phyloP scores from a whole-genome alignment of 148 eudicot genomes.

The Nepenthes gracilis region DNA sequence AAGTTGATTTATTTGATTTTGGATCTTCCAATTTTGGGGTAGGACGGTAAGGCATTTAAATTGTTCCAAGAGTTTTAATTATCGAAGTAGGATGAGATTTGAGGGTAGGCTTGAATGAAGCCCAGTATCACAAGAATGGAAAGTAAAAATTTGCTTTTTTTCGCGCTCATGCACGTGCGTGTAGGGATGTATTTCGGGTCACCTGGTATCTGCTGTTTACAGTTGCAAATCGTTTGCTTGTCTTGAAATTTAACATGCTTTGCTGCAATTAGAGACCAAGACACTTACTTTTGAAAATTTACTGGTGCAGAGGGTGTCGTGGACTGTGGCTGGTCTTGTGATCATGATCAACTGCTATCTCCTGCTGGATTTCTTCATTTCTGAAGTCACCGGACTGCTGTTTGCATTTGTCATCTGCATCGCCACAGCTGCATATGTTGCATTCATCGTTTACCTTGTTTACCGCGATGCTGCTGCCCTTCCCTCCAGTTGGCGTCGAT shows the following conservation, averaged over 20 bases:
- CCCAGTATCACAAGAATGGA: too few species aligned
- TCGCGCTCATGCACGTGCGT: too few species aligned
- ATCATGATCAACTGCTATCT: conserved; percentile 52
- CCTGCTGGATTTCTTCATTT: conserved; percentile 34
- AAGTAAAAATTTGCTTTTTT: too few species aligned
- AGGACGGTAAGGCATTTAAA: too few species aligned
- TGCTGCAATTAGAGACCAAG: too few species aligned
- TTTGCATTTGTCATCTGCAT: conserved; percentile 27
- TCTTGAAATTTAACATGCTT: background rate
- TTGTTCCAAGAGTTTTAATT: too few species aligned
- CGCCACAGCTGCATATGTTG: conserved; percentile 25
- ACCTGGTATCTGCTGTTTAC: background rate
- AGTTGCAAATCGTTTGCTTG: background rate
- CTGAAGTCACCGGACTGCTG: conserved; percentile 41
- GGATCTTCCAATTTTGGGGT: too few species aligned
- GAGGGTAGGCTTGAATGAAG: too few species aligned
- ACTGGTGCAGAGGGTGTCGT: conserved; percentile 33
- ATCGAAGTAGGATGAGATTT: too few species aligned
- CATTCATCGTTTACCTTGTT: conserved; percentile 40
- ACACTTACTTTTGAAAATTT: too few species aligned
- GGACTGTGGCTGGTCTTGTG: conserved; percentile 54
- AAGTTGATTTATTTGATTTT: too few species aligned
- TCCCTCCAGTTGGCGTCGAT: background rate
- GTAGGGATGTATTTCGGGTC: background rate
- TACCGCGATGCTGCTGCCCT: conserved; percentile 15